phyloP scores from a whole-genome alignment of 2,329 filamentous ascomycete genomes.

The Aschersonia sp. region DNA sequence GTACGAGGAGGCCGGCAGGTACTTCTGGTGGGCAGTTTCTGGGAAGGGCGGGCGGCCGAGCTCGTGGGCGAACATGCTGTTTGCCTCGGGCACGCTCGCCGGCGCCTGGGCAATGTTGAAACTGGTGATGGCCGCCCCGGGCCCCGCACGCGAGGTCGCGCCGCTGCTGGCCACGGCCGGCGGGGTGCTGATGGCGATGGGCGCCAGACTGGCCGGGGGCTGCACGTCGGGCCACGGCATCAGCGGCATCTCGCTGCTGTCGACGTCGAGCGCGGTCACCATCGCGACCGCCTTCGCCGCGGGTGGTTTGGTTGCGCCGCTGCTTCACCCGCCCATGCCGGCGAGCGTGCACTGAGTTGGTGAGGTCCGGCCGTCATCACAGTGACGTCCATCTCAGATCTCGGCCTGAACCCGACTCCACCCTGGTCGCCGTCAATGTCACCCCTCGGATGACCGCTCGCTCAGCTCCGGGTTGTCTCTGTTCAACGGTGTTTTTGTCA shows the following conservation, averaged over 20 bases:
- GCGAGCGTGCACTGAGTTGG: background rate
- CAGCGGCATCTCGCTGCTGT: constrained; percentile 49
- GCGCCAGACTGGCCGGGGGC: constrained; percentile 47
- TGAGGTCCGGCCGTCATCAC: background rate
- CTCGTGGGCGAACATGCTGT: constrained; percentile 30
- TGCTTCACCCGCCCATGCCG: constrained; percentile 3
- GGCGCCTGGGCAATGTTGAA: constrained; percentile 28
- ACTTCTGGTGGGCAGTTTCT: constrained; percentile 29
- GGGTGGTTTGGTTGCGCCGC: constrained; percentile 20
- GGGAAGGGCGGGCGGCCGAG: constrained; percentile 14
- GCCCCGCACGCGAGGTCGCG: constrained; percentile 15
- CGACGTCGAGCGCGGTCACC: constrained; percentile 45
- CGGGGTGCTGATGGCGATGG: constrained; percentile 42
- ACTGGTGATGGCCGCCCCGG: constrained; percentile 7
- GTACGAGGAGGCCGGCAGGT: constrained; percentile 45
- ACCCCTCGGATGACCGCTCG: too few relatives aligned
- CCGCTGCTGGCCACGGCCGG: constrained; percentile 30
- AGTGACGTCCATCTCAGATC: background rate
- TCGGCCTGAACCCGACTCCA: too few relatives aligned
- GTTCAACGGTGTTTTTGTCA: too few relatives aligned
- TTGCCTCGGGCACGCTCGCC: constrained; percentile 33
- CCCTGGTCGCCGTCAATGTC: too few relatives aligned
- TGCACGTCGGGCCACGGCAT: constrained; percentile 58
- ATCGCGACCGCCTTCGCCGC: constrained; percentile 42
- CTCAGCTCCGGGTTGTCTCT: too few relatives aligned